Conservation (phyloP, 306 rosid species). For the Quercus mongolica region DNA sequence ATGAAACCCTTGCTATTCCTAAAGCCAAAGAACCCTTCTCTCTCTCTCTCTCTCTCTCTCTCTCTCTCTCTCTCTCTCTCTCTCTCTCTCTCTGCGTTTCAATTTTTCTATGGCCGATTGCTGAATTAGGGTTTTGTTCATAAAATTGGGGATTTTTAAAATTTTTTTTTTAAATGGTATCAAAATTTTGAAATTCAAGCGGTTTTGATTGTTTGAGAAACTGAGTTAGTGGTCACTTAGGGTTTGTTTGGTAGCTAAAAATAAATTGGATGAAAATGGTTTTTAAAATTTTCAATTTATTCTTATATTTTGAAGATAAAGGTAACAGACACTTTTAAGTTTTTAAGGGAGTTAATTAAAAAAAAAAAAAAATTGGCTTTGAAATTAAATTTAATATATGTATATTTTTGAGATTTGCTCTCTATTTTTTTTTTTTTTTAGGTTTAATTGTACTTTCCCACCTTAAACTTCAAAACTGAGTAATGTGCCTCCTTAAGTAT, state of each 20-base stretch:
- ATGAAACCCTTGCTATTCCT: conserved; percentile 77
- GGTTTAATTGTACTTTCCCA: no score
- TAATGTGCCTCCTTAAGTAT: no score
- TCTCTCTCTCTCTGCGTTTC: not conserved
- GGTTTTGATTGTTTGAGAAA: no score
- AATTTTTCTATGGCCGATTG: not conserved
- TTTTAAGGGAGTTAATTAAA: not conserved
- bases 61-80: not conserved
- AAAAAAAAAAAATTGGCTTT: not conserved
- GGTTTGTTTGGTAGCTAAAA: not conserved
- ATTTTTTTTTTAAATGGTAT: not conserved
- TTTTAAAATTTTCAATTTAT: not conserved
- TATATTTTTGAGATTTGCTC: no score
- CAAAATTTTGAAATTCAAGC: not conserved
- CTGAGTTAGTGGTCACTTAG: not conserved
- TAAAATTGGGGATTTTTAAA: not conserved
- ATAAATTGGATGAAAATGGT: not conserved
- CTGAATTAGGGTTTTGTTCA: not conserved
- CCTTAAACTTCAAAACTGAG: no score
- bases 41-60: not conserved
- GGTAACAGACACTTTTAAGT: not conserved
- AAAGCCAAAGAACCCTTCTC: conserved; percentile 58
- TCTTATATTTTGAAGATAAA: no score
- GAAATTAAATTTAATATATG: not conserved
- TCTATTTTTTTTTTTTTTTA: no score